A percentile compares a stretch with the other conserved stretches of the same genome.
Conservation (phyloP, 2,329 filamentous ascomycete genomes). For the Pseudocercospora fuligena region DNA sequence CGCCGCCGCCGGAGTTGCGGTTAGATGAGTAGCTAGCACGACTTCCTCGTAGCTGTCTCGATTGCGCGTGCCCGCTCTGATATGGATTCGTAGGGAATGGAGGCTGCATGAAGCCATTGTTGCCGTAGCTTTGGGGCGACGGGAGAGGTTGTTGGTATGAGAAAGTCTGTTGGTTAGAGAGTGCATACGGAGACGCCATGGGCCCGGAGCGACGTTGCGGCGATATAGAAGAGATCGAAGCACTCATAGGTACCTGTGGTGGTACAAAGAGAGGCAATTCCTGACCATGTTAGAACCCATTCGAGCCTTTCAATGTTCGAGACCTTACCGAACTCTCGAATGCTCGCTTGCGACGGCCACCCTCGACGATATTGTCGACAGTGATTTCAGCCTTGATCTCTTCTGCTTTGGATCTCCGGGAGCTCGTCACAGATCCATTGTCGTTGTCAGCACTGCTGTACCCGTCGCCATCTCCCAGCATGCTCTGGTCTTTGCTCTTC, state of each 20-base stretch:
- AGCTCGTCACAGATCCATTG: constrained; percentile 71
- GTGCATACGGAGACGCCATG: constrained; percentile 74
- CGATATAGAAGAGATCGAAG: constrained; percentile 97
- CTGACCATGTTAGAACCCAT: constrained; percentile 54
- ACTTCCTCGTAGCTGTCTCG: constrained; percentile 65
- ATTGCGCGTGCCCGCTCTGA: constrained; percentile 31
- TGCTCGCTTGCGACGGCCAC: constrained; percentile 89
- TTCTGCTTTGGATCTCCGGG: constrained; percentile 77
- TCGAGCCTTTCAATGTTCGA: neutral
- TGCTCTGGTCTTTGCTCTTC: constrained; percentile 58
- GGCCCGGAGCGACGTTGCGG: constrained; percentile 81
- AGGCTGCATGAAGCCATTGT: constrained; percentile 28
- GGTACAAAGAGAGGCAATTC: constrained; percentile 95
- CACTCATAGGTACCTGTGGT: constrained; percentile 87
- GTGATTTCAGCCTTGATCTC: constrained; percentile 96
- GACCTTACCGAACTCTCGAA: constrained; percentile 92
- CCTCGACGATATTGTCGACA: constrained; percentile 96
- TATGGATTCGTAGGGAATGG: constrained; percentile 33
- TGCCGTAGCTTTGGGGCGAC: constrained; percentile 77
- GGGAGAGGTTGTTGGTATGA: constrained; percentile 76
- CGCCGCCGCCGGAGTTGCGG: constrained; percentile 56
- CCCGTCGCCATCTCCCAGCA: constrained; percentile 65
- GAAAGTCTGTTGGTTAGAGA: constrained; percentile 78
- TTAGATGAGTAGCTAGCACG: constrained; percentile 46
- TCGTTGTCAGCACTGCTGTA: constrained; percentile 90